Conservation (phyloP, 306 rosid genomes). For the Hippophae rhamnoides region DNA sequence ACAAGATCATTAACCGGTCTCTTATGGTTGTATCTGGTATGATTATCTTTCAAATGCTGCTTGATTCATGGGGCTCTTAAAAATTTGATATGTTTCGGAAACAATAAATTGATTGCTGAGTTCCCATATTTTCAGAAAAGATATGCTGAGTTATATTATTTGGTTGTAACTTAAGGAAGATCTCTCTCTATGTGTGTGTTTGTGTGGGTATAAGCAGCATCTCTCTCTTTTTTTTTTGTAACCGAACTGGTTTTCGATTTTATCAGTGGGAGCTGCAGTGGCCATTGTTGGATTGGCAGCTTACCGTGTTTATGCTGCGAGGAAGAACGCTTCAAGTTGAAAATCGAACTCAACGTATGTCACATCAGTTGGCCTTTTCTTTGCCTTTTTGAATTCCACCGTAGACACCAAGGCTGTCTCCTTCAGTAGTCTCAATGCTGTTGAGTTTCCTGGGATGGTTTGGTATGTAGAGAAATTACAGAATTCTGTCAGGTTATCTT, state of each 20-base stretch:
- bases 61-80: neutral
- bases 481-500: too few relatives aligned
- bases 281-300: slow-evolving; percentile 72
- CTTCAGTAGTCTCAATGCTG: too few relatives aligned
- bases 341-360: too few relatives aligned
- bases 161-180: neutral
- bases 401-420: too few relatives aligned
- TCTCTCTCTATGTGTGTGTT: neutral
- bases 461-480: too few relatives aligned
- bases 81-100: too few relatives aligned
- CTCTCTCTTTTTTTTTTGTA: neutral
- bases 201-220: too few relatives aligned
- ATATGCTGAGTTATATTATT: too few relatives aligned
- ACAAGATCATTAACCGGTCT: slow-evolving; percentile 56
- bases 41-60: neutral
- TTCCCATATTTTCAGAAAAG: too few relatives aligned
- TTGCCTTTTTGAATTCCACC: too few relatives aligned
- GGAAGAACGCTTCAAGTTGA: slow-evolving; percentile 27
- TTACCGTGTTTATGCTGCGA: slow-evolving; percentile 56
- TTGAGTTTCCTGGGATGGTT: too few relatives aligned
- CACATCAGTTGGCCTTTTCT: too few relatives aligned
- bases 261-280: slow-evolving; percentile 76
- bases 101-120: neutral
- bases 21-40: slow-evolving; percentile 70
- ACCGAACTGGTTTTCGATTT: neutral